Percentiles rank a stretch among this genome's conserved stretches.
Evolutionary conservation across 129 eudicot genomes (phyloP).

Genomic region (Escallonia rubra): DNA sequence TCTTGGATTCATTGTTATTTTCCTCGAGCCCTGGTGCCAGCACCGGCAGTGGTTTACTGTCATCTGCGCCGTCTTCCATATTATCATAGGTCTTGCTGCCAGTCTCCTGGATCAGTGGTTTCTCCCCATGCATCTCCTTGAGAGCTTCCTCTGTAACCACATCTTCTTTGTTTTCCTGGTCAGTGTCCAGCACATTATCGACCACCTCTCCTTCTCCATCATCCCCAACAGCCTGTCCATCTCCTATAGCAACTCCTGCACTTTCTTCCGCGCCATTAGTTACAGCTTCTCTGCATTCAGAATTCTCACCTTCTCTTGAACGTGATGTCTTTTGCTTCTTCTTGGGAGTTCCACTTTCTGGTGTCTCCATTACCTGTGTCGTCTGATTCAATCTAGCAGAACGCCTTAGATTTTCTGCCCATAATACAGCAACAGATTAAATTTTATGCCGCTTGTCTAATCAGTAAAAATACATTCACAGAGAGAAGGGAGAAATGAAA

Average conservation of each 20-base stretch:
- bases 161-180: conserved; percentile 3
- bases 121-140: background rate
- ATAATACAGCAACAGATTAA: conserved; percentile 1
- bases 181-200: background rate
- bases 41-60: background rate
- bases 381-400: conserved; percentile 35
- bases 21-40: background rate
- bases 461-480: background rate
- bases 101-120: background rate
- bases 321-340: conserved; percentile 21
- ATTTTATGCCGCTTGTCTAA: background rate
- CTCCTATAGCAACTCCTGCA: conserved; percentile 3
- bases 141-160: conserved; percentile 5
- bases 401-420: conserved; percentile 34
- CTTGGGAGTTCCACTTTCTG: conserved; percentile 22
- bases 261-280: conserved; percentile 7
- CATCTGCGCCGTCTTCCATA: background rate
- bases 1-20: background rate
- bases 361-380: conserved; percentile 15
- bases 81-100: background rate
- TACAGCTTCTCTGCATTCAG: conserved; percentile 2
- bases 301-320: conserved; percentile 13
- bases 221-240: too few relatives aligned
- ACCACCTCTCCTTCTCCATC: too few relatives aligned
- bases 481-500: background rate